A percentile compares a stretch with the other conserved stretches of the same genome.
Evolutionary conservation across 129 eudicot genomes (phyloP).

Genomic region (Solidago caesia): DNA sequence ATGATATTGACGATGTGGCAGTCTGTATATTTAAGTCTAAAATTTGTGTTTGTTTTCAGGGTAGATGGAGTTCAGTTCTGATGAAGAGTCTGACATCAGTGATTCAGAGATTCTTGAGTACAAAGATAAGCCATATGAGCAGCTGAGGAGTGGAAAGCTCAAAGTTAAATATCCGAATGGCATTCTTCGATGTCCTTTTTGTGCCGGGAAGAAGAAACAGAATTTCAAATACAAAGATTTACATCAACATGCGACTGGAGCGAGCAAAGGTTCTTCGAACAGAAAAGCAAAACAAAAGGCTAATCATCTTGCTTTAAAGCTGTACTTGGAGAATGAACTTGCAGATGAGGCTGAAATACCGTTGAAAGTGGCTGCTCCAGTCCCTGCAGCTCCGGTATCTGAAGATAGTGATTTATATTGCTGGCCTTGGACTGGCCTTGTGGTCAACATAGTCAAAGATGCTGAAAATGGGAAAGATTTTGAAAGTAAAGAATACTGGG

Average conservation of each 20-base stretch:
- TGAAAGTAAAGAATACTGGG: slow-evolving; percentile 44
- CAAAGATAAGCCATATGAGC: slow-evolving; percentile 69
- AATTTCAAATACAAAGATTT: slow-evolving; percentile 83
- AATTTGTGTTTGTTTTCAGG: slow-evolving; percentile 13
- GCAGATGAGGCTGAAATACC: slow-evolving; percentile 48
- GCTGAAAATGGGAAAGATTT: slow-evolving; percentile 31
- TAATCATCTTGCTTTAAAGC: slow-evolving; percentile 74
- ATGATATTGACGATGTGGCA: background rate
- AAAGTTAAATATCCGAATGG: slow-evolving; percentile 66
- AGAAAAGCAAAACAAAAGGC: slow-evolving; percentile 83
- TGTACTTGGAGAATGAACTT: slow-evolving; percentile 60
- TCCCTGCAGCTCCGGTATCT: slow-evolving; percentile 36
- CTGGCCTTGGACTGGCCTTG: slow-evolving; percentile 88
- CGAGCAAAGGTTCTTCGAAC: slow-evolving; percentile 75
- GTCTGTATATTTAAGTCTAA: background rate
- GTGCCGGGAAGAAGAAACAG: slow-evolving; percentile 96
- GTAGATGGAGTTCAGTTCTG: slow-evolving; percentile 74
- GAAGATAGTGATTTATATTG: slow-evolving; percentile 50
- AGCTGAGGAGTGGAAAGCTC: slow-evolving; percentile 50
- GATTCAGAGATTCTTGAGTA: slow-evolving; percentile 80
- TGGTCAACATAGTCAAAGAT: slow-evolving; percentile 53
- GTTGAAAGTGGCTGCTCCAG: slow-evolving; percentile 29
- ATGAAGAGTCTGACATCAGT: slow-evolving; percentile 82
- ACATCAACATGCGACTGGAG: slow-evolving; percentile 83
- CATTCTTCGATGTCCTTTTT: slow-evolving; percentile 81